Evolutionary conservation across 202 grass and related monocot genomes (phyloP).

Genomic region (Dendrocalamus latiflorus): DNA sequence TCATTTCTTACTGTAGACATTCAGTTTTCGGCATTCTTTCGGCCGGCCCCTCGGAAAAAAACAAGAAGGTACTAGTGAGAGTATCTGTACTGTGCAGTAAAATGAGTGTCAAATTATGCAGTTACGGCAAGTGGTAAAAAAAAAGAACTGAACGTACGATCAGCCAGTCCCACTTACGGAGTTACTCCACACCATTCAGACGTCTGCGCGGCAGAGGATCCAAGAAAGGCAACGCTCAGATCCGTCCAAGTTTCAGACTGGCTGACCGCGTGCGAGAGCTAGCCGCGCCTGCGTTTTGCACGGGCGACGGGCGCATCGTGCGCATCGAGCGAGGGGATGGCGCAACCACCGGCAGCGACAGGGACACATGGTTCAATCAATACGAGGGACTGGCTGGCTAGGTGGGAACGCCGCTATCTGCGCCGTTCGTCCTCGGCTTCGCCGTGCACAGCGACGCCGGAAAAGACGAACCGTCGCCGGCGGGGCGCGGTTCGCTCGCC

Average conservation of each 20-base stretch:
- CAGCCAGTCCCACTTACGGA: background rate
- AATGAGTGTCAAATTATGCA: too few species aligned
- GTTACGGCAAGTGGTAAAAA: background rate
- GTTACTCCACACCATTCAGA: background rate
- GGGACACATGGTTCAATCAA: too few species aligned
- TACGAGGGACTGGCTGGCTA: too few species aligned
- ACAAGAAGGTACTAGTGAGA: background rate
- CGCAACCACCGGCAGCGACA: conserved; percentile 36
- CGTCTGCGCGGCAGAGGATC: background rate
- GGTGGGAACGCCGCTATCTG: too few species aligned
- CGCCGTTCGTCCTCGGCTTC: background rate
- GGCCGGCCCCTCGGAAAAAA: too few species aligned
- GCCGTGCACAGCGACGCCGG: background rate
- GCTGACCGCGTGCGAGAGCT: too few species aligned
- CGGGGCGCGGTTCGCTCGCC: background rate
- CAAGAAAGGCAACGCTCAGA: background rate
- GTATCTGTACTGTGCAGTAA: background rate
- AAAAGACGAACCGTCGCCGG: background rate
- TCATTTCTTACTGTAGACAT: background rate
- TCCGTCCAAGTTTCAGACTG: background rate
- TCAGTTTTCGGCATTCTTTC: too few species aligned
- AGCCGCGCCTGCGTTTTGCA: background rate
- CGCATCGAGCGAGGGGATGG: conserved; percentile 12
- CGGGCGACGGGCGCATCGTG: background rate
- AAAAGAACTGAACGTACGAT: background rate